These are phyloP conservation scores for Dendrobium nobile DNA, from an alignment of 106 monocot species.

Conservation along the genomic window DNA sequence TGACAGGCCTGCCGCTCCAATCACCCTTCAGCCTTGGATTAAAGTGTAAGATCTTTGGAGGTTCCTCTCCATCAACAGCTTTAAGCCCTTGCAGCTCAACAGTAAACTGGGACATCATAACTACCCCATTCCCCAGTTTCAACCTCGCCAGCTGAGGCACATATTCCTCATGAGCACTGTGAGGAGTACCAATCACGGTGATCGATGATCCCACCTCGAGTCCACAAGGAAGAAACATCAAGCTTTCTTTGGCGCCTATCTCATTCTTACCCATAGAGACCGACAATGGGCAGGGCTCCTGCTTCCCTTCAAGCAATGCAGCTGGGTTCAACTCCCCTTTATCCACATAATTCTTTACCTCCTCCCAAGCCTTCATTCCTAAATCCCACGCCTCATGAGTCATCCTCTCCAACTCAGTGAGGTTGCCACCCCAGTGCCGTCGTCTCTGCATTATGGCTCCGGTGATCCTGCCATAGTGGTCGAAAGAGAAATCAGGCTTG, in stretches of 20 bases:
- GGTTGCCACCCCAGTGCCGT: slow-evolving; percentile 23
- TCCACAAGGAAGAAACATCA: slow-evolving; percentile 76
- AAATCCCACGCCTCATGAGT: slow-evolving; percentile 67
- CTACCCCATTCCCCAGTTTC: slow-evolving; percentile 32
- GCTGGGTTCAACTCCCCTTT: slow-evolving; percentile 6
- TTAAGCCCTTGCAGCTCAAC: slow-evolving; percentile 85
- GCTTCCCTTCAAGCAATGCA: slow-evolving; percentile 16
- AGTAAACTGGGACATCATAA: slow-evolving; percentile 75
- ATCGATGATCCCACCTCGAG: slow-evolving; percentile 62
- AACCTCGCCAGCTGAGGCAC: slow-evolving; percentile 44
- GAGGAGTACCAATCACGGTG: slow-evolving; percentile 69
- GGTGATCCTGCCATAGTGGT: slow-evolving; percentile 37
- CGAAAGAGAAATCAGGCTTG: not conserved
- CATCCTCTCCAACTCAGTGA: slow-evolving; percentile 60
- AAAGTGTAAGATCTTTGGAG: slow-evolving; percentile 75
- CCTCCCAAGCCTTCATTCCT: slow-evolving; percentile 80
- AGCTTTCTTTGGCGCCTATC: slow-evolving; percentile 11
- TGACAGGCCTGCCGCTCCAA: slow-evolving; percentile 66
- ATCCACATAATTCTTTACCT: slow-evolving; percentile 25
- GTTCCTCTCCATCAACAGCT: slow-evolving; percentile 75
- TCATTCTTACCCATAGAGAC: slow-evolving; percentile 26
- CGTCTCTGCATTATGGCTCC: slow-evolving; percentile 33
- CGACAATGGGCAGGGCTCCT: slow-evolving; percentile 53
- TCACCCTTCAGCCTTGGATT: slow-evolving; percentile 79
- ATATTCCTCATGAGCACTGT: slow-evolving; percentile 41